Evolutionary conservation across 805 yeast species (phyloP), one percentile per base, ranked within the genome.

Genomic region (Metschnikowia sp.): DNA sequence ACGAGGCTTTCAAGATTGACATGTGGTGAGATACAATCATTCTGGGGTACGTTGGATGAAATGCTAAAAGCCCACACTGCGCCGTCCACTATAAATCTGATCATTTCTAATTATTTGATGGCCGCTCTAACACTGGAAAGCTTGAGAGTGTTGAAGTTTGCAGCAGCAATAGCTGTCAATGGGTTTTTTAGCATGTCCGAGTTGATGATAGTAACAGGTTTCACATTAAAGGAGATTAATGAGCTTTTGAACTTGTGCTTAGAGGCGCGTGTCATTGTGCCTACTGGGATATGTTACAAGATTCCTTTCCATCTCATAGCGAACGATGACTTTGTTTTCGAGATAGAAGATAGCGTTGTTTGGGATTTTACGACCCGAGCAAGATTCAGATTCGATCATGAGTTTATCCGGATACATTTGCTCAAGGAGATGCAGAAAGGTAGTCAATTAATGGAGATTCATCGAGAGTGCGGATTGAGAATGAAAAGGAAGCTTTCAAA

Each of bases 211-310:
- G 78, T 71, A 2, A 59, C 75, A 6, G 65, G 66, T 2, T 50
- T 55, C 32, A 54, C 77, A 1, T 48, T 75, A 11, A 45, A 56
- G 6, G 65, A 64, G n/a, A 64, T 70, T 2, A 60, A 64, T 29
- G 53, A 55, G 19, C 58, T 70, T 11, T 44, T 77, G 5, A 65
- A 63, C 26, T 56, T 64, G 34, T 69, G 73, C 13, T 53, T 69
- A 10, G 65, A 68, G 28, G 40, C 60, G 10, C 57, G 61, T 12
- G 36, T 76, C 3, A 55, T 78, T 6, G 50, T 54, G 2, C 78
- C 81, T 0, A 57, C 67, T 11, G 68, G 73, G 26, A 60, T 73
- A 2, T 70, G 69, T 50, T 76, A 76, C 55, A 78, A 78, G 52
- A 59, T 76, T 19, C 82, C 82, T 8, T 73, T 76, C 47, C 72